phyloP scores from a whole-genome alignment of 768 basidiomycete genomes.

The Lepiota venenata region DNA sequence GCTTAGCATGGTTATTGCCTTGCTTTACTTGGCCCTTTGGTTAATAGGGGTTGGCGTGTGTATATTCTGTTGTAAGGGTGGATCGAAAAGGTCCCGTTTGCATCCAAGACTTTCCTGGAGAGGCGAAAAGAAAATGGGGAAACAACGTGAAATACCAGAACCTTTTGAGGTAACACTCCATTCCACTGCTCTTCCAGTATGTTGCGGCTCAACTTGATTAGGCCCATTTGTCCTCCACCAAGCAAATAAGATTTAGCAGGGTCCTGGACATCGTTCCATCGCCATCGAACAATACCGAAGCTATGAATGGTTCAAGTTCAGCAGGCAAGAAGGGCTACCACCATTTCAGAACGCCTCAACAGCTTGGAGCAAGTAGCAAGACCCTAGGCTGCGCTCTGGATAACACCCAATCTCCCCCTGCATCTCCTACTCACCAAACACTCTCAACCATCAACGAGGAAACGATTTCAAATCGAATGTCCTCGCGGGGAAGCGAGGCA shows the following conservation, averaged over 20 bases:
- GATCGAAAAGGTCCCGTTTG: background rate
- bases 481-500: background rate
- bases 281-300: too few relatives aligned
- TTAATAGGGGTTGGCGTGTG: slow-evolving; percentile 1
- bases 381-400: too few relatives aligned
- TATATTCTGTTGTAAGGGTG: background rate
- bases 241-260: too few relatives aligned
- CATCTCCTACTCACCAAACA: background rate
- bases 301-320: too few relatives aligned
- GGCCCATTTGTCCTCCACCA: too few relatives aligned
- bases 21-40: slow-evolving; percentile 6
- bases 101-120: background rate
- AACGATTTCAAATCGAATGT: background rate
- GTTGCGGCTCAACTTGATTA: too few relatives aligned
- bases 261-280: too few relatives aligned
- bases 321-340: too few relatives aligned
- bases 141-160: background rate
- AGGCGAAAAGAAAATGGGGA: slow-evolving; percentile 3
- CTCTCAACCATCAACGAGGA: slow-evolving; percentile 3
- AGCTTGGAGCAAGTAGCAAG: background rate
- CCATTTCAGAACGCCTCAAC: too few relatives aligned
- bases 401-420: background rate
- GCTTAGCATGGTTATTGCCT: slow-evolving; percentile 3
- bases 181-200: too few relatives aligned
- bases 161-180: too few relatives aligned